These are phyloP conservation scores for Aspergillus sclerotiicarbonarius DNA, from an alignment of 495 filamentous ascomycete species.

Conservation along the genomic window DNA sequence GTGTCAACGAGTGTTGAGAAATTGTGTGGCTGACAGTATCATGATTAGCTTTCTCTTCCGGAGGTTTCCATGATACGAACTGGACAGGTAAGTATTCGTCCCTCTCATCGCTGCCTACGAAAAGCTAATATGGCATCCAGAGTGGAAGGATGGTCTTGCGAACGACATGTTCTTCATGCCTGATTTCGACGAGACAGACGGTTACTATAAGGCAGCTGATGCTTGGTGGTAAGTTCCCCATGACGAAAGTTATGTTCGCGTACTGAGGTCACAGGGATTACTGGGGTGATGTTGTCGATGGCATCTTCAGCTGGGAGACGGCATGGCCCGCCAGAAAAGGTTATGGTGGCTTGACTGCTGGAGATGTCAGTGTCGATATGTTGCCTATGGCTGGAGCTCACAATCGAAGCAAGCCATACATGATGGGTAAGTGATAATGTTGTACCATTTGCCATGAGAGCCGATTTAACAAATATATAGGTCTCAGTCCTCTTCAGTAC, in stretches of 20 bases:
- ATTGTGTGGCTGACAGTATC: no score
- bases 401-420: conserved; percentile 24
- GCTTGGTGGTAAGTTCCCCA: conserved; percentile 8
- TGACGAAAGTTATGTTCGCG: no score
- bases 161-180: neutral
- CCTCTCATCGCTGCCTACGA: neutral
- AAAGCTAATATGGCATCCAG: neutral
- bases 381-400: conserved; percentile 20
- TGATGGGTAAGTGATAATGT: conserved; percentile 26
- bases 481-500: neutral
- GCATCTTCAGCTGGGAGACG: conserved; percentile 35
- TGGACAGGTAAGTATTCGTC: neutral
- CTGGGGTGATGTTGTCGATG: conserved; percentile 26
- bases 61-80: no score
- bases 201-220: conserved; percentile 13
- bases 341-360: conserved; percentile 3
- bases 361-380: conserved; percentile 24
- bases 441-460: no score
- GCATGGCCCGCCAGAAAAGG: conserved; percentile 25
- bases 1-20: no score
- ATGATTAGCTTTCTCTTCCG: no score
- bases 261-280: conserved; percentile 10
- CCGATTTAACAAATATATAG: neutral
- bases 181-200: neutral
- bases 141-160: neutral